phyloP scores from a whole-genome alignment of 2,329 filamentous ascomycete species.

The Colletotrichum musicola region DNA sequence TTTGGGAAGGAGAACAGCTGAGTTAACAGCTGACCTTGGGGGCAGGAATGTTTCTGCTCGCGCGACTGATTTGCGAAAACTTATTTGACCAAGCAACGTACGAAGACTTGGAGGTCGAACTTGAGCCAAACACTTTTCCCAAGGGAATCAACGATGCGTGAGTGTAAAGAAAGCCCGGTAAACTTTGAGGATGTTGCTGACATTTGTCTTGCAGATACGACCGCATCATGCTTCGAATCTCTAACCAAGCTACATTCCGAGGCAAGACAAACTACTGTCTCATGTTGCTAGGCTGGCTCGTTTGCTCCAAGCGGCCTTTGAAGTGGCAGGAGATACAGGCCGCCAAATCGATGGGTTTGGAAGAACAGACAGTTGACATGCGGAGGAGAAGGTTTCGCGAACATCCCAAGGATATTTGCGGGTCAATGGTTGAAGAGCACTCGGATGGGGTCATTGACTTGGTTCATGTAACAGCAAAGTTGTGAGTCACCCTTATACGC shows the following conservation, averaged over 20 bases:
- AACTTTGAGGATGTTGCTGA: not conserved
- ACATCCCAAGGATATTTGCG: not conserved
- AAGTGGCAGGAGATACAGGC: not conserved
- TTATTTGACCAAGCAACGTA: not conserved
- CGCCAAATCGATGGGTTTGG: not conserved
- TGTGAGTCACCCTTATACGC: not conserved
- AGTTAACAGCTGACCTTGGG: too few species aligned
- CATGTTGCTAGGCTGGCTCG: not conserved
- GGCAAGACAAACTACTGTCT: not conserved
- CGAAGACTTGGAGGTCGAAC: not conserved
- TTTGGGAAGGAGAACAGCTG: too few species aligned
- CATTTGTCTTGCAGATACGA: not conserved
- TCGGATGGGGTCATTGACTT: not conserved
- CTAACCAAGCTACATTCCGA: not conserved
- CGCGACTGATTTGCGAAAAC: slow-evolving; percentile 3
- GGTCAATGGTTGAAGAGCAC: not conserved
- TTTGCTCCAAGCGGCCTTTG: not conserved
- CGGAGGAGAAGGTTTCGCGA: not conserved
- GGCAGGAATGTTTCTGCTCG: not conserved
- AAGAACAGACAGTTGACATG: not conserved
- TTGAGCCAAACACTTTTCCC: not conserved
- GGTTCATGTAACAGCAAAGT: not conserved
- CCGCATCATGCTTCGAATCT: not conserved
- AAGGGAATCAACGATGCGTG: not conserved
- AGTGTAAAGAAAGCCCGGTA: not conserved